Evolutionary conservation across 2,329 filamentous ascomycete species (phyloP).

Genomic region (Plectosphaerella plurivora): DNA sequence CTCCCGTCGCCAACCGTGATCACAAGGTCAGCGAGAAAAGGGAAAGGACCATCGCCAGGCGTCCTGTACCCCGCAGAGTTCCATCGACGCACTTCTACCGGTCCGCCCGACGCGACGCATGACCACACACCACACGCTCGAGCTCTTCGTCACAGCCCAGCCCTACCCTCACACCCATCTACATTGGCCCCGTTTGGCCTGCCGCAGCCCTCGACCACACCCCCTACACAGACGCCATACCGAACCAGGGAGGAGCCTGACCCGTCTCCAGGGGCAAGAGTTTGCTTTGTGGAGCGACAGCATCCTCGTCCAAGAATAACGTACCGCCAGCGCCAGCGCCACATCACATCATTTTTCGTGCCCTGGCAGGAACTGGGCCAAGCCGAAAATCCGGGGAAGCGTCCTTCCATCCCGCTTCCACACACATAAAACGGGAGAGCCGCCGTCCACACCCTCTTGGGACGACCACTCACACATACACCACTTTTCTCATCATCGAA

Average conservation of each 20-base stretch:
- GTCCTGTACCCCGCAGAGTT: no score
- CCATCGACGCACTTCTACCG: no score
- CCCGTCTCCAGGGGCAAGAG: neutral
- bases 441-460: neutral
- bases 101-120: no score
- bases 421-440: neutral
- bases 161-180: no score
- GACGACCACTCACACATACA: conserved; percentile 4
- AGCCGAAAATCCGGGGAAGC: conserved; percentile 6
- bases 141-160: no score
- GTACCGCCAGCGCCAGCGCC: neutral
- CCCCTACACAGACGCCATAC: neutral
- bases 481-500: neutral
- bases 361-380: conserved; percentile 7
- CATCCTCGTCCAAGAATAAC: neutral
- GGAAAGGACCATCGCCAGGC: no score
- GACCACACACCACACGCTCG: no score
- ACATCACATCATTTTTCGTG: conserved; percentile 9
- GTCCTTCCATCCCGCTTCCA: conserved; percentile 1
- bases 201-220: neutral
- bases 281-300: neutral
- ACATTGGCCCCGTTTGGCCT: neutral
- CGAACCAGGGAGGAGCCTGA: neutral
- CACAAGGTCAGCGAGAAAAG: no score
- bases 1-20: no score